Base-by-base conservation (phyloP, 2,329 filamentous ascomycete species). In the Botrytis cinerea region DNA sequence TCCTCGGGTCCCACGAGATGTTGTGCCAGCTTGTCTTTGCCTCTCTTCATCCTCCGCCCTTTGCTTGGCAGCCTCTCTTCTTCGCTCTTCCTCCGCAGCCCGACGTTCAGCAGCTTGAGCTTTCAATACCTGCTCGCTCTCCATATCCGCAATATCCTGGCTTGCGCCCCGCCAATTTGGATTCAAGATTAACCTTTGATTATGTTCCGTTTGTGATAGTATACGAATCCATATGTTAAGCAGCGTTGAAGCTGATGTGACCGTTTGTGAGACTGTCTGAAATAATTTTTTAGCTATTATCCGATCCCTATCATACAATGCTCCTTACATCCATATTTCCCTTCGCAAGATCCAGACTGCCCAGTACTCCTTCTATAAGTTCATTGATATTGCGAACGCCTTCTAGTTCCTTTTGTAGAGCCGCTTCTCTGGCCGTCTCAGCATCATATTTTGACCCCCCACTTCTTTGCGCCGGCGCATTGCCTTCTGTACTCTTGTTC, bases 151-250 rank as follows among this genome's bases (percentile, higher is more conserved):
- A 57, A 97, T 83, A 83, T 99, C 96, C 80, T 95, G 90, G 7
- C 90, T 93, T 43, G 95, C 93, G 73, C 96, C 96, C 80, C 95
- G 92, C 94, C 95, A 99, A 74, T 90, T 86, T 2, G 94, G 93
- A 80, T 97, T 92, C 63, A 98, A 87, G 62, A 99, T 91, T 69
- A 99, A 86, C 38, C 96, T 91, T 82, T 98, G 95, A 81, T 97
- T 98, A 83, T 99, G 96, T 83, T 99, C 96, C 7, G 96, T 98
- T 83, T 99, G 96, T 10, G 94, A 96, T 20, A 99, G 88, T 77
- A 99, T 98, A 70, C 94, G 91, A 14, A 94, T 97, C 95, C 95
- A 99, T 25, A 95, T 97, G 79, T 97, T 94, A 46, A 99, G 90
- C 22, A 99, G 88, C 1, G 92, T 93, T 22, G 95, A 97, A 5